phyloP scores from a whole-genome alignment of 768 basidiomycete genomes.

The Phlebiopsis flavidoalba region DNA sequence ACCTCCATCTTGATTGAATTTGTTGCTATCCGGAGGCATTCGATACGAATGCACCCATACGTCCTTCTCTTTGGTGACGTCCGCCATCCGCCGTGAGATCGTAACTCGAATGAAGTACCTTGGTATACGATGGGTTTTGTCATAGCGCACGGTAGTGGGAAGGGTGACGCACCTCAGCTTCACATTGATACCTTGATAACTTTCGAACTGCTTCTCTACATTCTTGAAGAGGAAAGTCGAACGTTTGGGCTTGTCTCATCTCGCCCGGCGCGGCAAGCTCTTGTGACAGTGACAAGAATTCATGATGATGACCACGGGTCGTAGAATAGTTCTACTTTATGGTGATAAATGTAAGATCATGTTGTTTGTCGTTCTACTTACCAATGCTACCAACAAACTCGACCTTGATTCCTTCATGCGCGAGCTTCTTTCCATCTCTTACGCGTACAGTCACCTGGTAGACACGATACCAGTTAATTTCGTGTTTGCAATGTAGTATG shows the following conservation, averaged over 20 bases:
- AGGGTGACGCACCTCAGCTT: conserved; percentile 71
- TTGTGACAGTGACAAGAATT: conserved; percentile 93
- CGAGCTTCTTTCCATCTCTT: conserved; percentile 90
- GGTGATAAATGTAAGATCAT: not conserved
- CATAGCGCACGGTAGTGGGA: not conserved
- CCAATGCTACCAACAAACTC: conserved; percentile 97
- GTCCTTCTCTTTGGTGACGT: conserved; percentile 89
- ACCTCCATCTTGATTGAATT: conserved; percentile 99
- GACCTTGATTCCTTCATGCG: conserved; percentile 96
- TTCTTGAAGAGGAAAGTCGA: conserved; percentile 98
- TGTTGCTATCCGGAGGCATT: conserved; percentile 97
- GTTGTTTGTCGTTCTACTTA: conserved; percentile 28
- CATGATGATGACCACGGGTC: conserved; percentile 97
- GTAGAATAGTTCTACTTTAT: conserved; percentile 82
- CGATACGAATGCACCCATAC: conserved; percentile 98
- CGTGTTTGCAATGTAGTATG: too few relatives aligned
- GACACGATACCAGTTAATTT: too few relatives aligned
- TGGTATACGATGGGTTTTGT: not conserved
- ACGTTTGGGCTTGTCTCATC: conserved; percentile 93
- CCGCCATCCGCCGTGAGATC: conserved; percentile 88
- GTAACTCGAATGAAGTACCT: conserved; percentile 93
- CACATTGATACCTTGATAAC: conserved; percentile 97
- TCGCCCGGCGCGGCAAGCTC: conserved; percentile 96
- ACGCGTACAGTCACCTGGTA: conserved; percentile 77
- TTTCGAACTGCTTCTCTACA: conserved; percentile 98